Evolutionary conservation across 495 filamentous ascomycete genomes (phyloP).

Genomic region (Xylaria acuta): DNA sequence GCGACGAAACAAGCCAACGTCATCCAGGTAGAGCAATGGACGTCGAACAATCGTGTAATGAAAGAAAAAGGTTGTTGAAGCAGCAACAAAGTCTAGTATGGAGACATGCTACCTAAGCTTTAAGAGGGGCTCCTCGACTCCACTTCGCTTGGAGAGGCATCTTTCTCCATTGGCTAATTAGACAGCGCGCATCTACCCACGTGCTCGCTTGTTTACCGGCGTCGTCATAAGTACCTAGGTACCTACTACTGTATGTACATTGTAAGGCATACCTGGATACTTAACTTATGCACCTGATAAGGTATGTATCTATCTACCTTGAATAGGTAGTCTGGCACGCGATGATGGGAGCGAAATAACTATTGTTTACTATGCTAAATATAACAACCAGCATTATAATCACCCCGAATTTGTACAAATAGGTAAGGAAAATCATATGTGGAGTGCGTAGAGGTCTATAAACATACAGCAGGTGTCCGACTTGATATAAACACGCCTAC

Average conservation of each 20-base stretch:
- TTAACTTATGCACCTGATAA: too few relatives aligned
- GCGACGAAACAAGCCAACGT: not conserved
- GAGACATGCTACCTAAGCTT: not conserved
- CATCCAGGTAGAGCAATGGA: not conserved
- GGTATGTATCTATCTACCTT: too few relatives aligned
- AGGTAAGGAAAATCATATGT: not conserved
- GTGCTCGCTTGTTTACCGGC: not conserved
- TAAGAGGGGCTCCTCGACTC: not conserved
- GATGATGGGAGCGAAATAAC: not conserved
- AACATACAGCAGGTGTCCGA: too few relatives aligned
- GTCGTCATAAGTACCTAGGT: not conserved
- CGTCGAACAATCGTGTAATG: not conserved
- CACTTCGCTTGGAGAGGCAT: not conserved
- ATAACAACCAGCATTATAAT: too few relatives aligned
- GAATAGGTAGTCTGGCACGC: not conserved
- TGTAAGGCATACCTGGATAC: too few relatives aligned
- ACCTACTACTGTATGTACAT: too few relatives aligned
- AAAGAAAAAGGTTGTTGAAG: not conserved
- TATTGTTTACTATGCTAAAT: not conserved
- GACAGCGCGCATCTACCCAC: not conserved
- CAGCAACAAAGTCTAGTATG: not conserved
- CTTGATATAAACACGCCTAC: too few relatives aligned
- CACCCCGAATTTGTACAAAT: not conserved
- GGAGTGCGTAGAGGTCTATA: not conserved
- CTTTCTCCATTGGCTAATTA: slow-evolving; percentile 16